These are phyloP conservation scores for Penicillium argentinense DNA, from an alignment of 495 filamentous ascomycete genomes.

Conservation along the genomic window DNA sequence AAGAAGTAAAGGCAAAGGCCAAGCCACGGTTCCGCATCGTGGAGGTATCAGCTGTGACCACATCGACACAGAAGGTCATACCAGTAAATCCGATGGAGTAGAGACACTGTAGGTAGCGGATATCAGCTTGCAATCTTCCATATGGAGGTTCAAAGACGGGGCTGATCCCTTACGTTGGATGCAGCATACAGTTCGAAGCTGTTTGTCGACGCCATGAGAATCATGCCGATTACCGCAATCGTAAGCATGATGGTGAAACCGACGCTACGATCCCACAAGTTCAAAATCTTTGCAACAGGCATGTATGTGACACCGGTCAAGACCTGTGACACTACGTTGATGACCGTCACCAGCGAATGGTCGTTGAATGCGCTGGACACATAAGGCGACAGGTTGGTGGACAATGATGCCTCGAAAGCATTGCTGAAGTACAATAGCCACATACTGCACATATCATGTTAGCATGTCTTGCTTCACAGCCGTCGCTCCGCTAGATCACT, in stretches of 20 bases:
- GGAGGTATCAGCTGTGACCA: constrained; percentile 60
- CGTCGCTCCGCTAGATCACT: too few relatives aligned
- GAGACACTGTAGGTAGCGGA: constrained; percentile 23
- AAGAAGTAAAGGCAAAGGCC: constrained; percentile 54
- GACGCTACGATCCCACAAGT: constrained; percentile 59
- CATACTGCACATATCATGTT: constrained; percentile 36
- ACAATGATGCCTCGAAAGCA: constrained; percentile 33
- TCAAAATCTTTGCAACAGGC: constrained; percentile 64
- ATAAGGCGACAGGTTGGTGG: constrained; percentile 25
- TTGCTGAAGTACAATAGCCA: constrained; percentile 44
- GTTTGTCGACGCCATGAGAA: constrained; percentile 48
- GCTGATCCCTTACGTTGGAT: constrained; percentile 33
- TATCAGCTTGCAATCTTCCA: background rate
- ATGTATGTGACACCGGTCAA: constrained; percentile 37
- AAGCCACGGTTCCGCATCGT: constrained; percentile 55
- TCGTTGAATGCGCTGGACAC: constrained; percentile 50
- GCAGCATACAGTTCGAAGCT: constrained; percentile 45
- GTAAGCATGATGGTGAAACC: constrained; percentile 47
- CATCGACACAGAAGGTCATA: constrained; percentile 45
- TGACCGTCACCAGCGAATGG: constrained; percentile 56
- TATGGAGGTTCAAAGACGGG: background rate
- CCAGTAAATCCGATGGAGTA: constrained; percentile 53
- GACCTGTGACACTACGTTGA: constrained; percentile 50
- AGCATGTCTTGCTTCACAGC: too few relatives aligned
- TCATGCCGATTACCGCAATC: constrained; percentile 35